Base-by-base conservation (phyloP, 139 green algal species). In the Chlamydomonas sphaeroides region DNA sequence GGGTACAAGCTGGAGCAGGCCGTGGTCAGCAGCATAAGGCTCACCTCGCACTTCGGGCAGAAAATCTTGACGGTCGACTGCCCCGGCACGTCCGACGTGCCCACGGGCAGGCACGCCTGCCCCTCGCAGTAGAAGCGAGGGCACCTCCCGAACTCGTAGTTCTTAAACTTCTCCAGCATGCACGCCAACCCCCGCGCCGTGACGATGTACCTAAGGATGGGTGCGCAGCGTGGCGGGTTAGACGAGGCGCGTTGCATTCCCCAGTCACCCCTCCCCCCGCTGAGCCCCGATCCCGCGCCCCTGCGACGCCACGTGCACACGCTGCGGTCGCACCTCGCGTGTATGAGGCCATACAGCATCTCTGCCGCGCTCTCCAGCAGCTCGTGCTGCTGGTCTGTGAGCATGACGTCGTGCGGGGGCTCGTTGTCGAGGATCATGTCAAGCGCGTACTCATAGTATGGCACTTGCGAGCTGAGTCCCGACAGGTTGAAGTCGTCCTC, bases 401-500 rank as follows among this genome's bases (percentile, higher is more conserved):
- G 88, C 42, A 93, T 86, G 25, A 95, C 94, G 35, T 95, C 90
- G 61, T 94, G 94, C 18, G 92, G 93, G 15, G 89, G 91, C 73
- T 99, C 96, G 48, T 95, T 92, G 76, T 99, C 96, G 35, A 99
- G 84, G 39, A 99, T 98, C 63, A 99, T 89, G 84, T 99, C 96
- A 32, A 99, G 88, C 0, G 97, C 97, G 72, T 98, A 98, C 77
- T 99, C 97, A 74, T 99, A 99, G 85, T 99, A 99, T 20, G 96
- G 97, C 63, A 99, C 97, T 88, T 97, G 93, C 10, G 85, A 92
- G 83, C 89, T 95, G 18, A 99, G 94, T 0, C 97, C 97, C 63
- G 86, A 94, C 14, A 99, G 89, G 84, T 99, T 99, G 90, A 99
- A 99, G 86, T 98, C 97, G 86, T 99, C 97, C 86, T 98, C 95